These are phyloP conservation scores for Heliocybe sulcata DNA, from an alignment of 1,284 basidiomycete genomes.

Conservation along the genomic window DNA sequence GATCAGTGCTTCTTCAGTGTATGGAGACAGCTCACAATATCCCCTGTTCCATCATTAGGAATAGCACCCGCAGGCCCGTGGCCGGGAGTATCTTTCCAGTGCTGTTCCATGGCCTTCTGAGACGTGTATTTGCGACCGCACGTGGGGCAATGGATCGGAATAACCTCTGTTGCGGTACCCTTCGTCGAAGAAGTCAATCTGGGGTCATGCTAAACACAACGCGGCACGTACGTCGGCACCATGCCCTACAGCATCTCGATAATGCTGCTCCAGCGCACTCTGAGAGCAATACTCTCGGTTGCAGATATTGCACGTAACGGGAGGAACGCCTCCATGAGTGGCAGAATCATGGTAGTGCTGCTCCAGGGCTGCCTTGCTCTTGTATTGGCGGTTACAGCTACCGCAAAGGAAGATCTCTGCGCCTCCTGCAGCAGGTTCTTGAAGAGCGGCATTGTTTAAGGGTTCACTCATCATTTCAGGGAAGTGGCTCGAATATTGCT, in stretches of 20 bases:
- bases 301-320: neutral
- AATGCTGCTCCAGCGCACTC: neutral
- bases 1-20: neutral
- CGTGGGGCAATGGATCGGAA: neutral
- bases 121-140: neutral
- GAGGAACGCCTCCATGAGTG: no score
- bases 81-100: neutral
- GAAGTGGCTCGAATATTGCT: no score
- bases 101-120: neutral
- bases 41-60: neutral
- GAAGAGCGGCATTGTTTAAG: neutral
- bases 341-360: neutral
- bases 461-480: neutral
- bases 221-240: neutral
- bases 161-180: no score
- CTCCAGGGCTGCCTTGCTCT: neutral
- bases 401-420: neutral
- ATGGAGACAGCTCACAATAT: neutral
- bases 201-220: neutral
- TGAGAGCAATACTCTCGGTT: neutral
- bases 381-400: neutral
- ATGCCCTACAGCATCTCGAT: neutral
- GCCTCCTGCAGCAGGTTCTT: neutral
- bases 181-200: no score
- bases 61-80: neutral